A percentile compares a stretch with the other conserved stretches of the same genome.
Conservation (phyloP, 2,329 filamentous ascomycete species). For the Sclerotiophoma versabilis region DNA sequence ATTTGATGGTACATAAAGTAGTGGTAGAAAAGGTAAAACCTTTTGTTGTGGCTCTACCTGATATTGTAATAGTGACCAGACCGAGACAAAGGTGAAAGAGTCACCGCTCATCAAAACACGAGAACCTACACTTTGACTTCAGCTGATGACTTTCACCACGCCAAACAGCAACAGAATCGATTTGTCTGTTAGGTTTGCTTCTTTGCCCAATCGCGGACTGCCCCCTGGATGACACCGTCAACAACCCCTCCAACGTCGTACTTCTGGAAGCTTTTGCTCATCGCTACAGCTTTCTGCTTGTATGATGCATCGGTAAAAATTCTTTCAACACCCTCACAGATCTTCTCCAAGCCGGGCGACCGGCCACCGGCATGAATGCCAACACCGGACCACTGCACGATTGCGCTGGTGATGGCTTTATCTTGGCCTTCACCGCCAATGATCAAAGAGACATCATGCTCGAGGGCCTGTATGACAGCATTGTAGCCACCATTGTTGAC, state of each 20-base stretch:
- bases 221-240: not conserved
- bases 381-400: not conserved
- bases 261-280: not conserved
- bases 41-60: no score
- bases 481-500: constrained; percentile 1
- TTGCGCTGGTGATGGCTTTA: not conserved
- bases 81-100: no score
- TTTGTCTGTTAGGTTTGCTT: not conserved
- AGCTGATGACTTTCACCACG: no score
- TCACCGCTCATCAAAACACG: no score
- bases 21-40: no score
- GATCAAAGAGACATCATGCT: not conserved
- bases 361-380: not conserved
- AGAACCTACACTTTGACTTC: no score
- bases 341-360: not conserved
- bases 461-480: not conserved
- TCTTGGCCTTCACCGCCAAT: constrained; percentile 1
- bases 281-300: not conserved
- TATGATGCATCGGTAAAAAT: not conserved
- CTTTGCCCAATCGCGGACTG: not conserved
- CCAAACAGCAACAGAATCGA: not conserved
- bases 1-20: no score
- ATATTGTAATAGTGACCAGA: no score
- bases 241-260: not conserved
- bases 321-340: not conserved